Evolutionary conservation across 1,284 basidiomycete genomes (phyloP).

Genomic region (Rhodotorula sp.): DNA sequence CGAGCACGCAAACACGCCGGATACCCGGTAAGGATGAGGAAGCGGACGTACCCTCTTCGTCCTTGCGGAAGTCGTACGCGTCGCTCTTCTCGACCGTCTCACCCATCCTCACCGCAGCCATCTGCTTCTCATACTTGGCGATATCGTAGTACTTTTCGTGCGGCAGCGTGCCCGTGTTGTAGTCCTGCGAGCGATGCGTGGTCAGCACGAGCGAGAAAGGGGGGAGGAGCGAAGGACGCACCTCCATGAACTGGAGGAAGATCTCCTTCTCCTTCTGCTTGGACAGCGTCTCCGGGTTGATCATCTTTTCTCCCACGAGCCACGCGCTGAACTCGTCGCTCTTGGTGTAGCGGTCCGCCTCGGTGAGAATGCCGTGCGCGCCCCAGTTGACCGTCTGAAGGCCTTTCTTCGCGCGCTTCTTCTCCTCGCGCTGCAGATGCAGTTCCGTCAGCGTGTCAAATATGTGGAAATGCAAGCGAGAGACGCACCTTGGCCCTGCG

Average conservation of each 20-base stretch:
- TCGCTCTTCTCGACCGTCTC: constrained; percentile 66
- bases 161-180: constrained; percentile 72
- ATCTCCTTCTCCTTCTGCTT: constrained; percentile 82
- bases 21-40: background rate
- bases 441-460: background rate
- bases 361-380: constrained; percentile 79
- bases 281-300: constrained; percentile 80
- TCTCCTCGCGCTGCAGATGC: constrained; percentile 14
- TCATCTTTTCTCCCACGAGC: constrained; percentile 72
- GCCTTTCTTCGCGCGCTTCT: constrained; percentile 56
- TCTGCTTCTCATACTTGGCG: constrained; percentile 72
- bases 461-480: background rate
- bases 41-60: constrained; percentile 59
- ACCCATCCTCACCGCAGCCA: constrained; percentile 75
- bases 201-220: background rate
- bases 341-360: constrained; percentile 69
- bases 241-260: constrained; percentile 63
- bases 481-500: constrained; percentile 32
- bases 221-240: background rate
- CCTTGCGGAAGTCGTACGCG: constrained; percentile 72
- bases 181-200: constrained; percentile 57
- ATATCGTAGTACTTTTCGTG: constrained; percentile 92
- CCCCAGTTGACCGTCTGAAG: constrained; percentile 74
- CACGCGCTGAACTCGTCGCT: constrained; percentile 81
- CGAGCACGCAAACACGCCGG: too few species aligned